phyloP scores from a whole-genome alignment of 352 stramenopile species.

The Pythium plurisporium region DNA sequence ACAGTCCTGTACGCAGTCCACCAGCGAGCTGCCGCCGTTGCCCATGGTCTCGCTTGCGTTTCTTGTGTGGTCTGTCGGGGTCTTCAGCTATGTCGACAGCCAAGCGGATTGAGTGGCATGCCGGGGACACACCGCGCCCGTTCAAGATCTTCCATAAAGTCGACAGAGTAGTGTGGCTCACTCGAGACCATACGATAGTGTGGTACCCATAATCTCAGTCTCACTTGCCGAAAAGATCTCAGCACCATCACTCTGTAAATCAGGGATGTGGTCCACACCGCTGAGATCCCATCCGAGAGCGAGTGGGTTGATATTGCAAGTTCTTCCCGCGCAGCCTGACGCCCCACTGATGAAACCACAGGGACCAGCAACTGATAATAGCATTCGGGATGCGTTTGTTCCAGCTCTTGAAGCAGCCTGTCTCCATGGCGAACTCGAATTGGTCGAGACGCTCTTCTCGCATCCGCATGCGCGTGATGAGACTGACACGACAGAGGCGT shows the following conservation, averaged over 20 bases:
- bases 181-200: neutral
- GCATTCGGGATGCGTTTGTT: neutral
- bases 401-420: neutral
- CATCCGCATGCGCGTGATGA: neutral
- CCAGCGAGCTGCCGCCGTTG: slow-evolving; percentile 23
- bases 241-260: no score
- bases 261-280: no score
- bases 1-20: slow-evolving; percentile 48
- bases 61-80: neutral
- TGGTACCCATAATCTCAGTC: no score
- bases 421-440: neutral
- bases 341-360: no score
- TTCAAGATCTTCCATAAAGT: slow-evolving; percentile 9
- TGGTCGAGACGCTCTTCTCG: neutral
- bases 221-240: neutral
- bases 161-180: neutral
- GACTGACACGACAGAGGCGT: neutral
- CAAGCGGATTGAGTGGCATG: no score
- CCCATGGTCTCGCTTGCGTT: no score
- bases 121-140: neutral
- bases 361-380: neutral
- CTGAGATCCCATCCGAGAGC: no score
- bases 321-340: no score
- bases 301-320: no score
- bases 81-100: neutral